Base-by-base conservation (phyloP, 345 rosid species). In the Corchorus olitorius region DNA sequence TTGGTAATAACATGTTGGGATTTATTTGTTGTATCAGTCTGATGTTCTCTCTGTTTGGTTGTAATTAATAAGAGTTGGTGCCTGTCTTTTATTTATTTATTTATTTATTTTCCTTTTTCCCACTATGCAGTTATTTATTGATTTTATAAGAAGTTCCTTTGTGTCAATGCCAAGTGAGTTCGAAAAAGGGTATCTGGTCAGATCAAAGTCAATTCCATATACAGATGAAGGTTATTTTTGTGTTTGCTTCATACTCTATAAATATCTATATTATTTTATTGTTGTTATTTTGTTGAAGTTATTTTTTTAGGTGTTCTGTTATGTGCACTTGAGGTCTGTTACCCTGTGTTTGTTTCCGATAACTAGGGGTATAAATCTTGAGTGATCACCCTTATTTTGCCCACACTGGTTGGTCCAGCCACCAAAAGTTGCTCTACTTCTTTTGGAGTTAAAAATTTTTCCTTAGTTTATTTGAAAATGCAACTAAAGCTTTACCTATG, bases 101-200 rank as follows among this genome's bases (percentile, higher is more conserved):
- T n/a, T n/a, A n/a, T n/a, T n/a, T n/a, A 27, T 27, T 62, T 62
- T 75, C 46, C 22, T 76, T 56, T 2, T 39, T 15, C 34, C 6
- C 4, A 49, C 46, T 35, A 13, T 83, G 77, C 94, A 95, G 99
- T 89, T 81, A 84, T 90, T 92, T 81, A 73, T 93, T 65, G 97
- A 89, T 85, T 93, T 95, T 74, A 64, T 95, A 73, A 79, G 27
- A 81, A 76, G 72, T 68, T 90, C 92, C 75, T 95, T 95, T 81
- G 89, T 90, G 17, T 83, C 88, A 67, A 62, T 74, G 76, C 77
- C 79, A 60, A 83, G 60, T 79, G 74, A 79, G 55, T 78, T 65
- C 75, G 87, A 46, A 72, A 88, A 77, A 79, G 82, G 83, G 63
- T 48, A 46, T 75, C 35, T 72, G 66, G 68, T 74, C 59, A 79